Conservation (phyloP, 2,329 filamentous ascomycete species). For the Trichophyton schoenleinii region DNA sequence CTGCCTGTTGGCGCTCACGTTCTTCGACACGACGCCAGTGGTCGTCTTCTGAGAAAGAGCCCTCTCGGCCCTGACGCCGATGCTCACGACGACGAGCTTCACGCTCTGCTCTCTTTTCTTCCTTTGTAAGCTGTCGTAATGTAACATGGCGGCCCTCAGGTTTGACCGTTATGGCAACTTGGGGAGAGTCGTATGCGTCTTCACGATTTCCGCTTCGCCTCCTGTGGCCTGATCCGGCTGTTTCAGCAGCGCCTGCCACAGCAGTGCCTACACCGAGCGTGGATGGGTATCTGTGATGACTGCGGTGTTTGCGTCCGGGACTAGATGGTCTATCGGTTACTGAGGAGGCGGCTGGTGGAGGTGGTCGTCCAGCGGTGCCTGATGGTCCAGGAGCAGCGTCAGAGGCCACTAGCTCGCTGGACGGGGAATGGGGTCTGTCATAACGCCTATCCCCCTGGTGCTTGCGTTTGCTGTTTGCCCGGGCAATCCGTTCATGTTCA, state of each 20-base stretch:
- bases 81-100: slow-evolving; percentile 42
- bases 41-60: slow-evolving; percentile 32
- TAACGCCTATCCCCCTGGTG: slow-evolving; percentile 50
- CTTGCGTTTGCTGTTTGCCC: slow-evolving; percentile 43
- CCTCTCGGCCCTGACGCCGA: slow-evolving; percentile 31
- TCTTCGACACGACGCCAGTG: slow-evolving; percentile 40
- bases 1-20: slow-evolving; percentile 33
- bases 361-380: slow-evolving; percentile 17
- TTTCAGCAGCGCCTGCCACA: slow-evolving; percentile 18
- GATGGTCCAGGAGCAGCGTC: not conserved
- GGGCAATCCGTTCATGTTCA: slow-evolving; percentile 41
- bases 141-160: slow-evolving; percentile 54
- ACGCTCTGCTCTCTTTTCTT: slow-evolving; percentile 49
- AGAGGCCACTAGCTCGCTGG: slow-evolving; percentile 9
- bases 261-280: slow-evolving; percentile 24
- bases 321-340: slow-evolving; percentile 1
- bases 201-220: slow-evolving; percentile 26
- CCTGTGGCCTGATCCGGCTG: slow-evolving; percentile 20
- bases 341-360: slow-evolving; percentile 12
- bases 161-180: slow-evolving; percentile 52
- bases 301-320: slow-evolving; percentile 9
- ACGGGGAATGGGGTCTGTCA: slow-evolving; percentile 14
- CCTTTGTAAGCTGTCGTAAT: slow-evolving; percentile 47
- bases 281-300: slow-evolving; percentile 14
- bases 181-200: slow-evolving; percentile 40